These are phyloP conservation scores for Hirsutella rhossiliensis DNA, from an alignment of 2,329 filamentous ascomycete genomes.

Conservation along the genomic window DNA sequence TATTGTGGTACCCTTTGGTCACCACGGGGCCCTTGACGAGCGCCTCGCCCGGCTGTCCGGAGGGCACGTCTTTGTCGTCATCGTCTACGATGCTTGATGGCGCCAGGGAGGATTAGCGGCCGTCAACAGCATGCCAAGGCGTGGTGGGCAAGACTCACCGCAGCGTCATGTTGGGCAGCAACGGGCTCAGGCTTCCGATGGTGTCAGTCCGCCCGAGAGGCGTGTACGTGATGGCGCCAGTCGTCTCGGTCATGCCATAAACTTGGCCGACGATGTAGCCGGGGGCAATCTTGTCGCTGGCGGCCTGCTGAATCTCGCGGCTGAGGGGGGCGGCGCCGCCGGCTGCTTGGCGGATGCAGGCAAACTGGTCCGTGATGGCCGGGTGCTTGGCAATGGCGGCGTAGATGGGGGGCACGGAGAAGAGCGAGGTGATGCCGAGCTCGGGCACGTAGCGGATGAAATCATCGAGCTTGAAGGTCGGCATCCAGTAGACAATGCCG, in stretches of 20 bases:
- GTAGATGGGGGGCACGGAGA: conserved; percentile 49
- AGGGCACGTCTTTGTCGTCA: conserved; percentile 23
- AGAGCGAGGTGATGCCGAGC: conserved; percentile 40
- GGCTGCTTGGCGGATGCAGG: conserved; percentile 31
- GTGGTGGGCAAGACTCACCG: conserved; percentile 8
- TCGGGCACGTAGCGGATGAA: conserved; percentile 41
- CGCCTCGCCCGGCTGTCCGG: conserved; percentile 41
- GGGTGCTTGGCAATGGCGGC: conserved; percentile 45
- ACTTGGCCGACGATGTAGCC: conserved; percentile 34
- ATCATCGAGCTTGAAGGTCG: conserved; percentile 40
- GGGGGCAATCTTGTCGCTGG: conserved; percentile 32
- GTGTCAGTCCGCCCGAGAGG: conserved; percentile 26
- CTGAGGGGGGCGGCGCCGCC: conserved; percentile 46
- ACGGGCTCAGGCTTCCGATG: conserved; percentile 30
- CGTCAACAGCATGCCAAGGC: conserved; percentile 4
- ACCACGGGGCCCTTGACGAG: conserved; percentile 61
- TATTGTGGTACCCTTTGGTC: conserved; percentile 61
- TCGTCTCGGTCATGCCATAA: conserved; percentile 48
- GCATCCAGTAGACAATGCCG: conserved; percentile 49
- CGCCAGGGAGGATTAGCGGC: background rate
- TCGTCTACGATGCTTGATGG: conserved; percentile 25
- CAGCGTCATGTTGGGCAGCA: conserved; percentile 16
- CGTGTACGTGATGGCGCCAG: conserved; percentile 32
- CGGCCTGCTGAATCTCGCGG: conserved; percentile 37
- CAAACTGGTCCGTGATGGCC: conserved; percentile 42